A percentile compares a stretch with the other conserved stretches of the same genome.
These are phyloP conservation scores for Protomyces inundatus DNA, from an alignment of 1,139 yeast species.

Conservation along the genomic window DNA sequence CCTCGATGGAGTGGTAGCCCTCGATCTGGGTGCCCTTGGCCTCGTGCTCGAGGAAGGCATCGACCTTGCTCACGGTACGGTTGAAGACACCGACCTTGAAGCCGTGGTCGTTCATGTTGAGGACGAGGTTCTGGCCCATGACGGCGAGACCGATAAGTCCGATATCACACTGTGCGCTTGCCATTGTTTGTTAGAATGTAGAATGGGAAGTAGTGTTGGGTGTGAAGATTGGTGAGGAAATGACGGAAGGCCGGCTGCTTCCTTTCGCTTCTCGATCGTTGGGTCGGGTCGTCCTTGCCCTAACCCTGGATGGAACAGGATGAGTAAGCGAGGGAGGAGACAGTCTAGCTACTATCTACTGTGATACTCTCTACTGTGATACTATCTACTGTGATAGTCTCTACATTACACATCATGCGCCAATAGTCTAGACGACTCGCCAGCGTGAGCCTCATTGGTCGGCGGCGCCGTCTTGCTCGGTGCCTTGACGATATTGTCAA, in stretches of 20 bases:
- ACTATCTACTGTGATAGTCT: too few species aligned
- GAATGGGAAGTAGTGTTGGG: too few species aligned
- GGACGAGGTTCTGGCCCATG: constrained; percentile 61
- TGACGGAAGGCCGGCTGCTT: too few species aligned
- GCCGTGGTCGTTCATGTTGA: constrained; percentile 98
- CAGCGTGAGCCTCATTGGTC: neutral
- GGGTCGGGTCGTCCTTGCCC: too few species aligned
- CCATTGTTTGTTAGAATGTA: too few species aligned
- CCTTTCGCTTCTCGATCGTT: too few species aligned
- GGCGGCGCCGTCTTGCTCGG: neutral
- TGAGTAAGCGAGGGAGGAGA: too few species aligned
- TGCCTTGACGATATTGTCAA: constrained; percentile 66
- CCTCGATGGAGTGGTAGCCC: constrained; percentile 91
- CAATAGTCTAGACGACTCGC: neutral
- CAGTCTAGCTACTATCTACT: too few species aligned
- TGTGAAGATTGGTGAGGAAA: too few species aligned
- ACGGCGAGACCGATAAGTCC: constrained; percentile 97
- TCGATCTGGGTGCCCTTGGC: constrained; percentile 91
- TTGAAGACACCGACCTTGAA: constrained; percentile 85
- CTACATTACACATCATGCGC: too few species aligned
- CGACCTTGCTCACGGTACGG: constrained; percentile 95
- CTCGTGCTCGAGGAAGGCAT: constrained; percentile 84
- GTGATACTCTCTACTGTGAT: too few species aligned
- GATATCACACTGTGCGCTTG: constrained; percentile 69
- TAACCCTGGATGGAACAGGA: too few species aligned